Conservation (phyloP, 805 yeast genomes). For the Pichia exigua region DNA sequence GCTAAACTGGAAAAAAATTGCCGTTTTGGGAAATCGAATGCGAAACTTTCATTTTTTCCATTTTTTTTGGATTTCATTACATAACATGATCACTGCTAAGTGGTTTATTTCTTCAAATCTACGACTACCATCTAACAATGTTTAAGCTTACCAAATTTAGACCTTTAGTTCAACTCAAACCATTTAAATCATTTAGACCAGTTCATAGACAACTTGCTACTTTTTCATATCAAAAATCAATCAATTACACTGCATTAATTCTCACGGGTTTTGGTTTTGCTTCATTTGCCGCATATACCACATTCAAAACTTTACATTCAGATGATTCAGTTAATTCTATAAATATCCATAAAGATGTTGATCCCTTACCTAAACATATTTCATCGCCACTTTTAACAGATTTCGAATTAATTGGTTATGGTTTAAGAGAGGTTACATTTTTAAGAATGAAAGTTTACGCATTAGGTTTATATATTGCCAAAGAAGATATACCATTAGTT, state of each 20-base stretch:
- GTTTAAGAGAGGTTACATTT: conserved; percentile 79
- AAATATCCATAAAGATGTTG: conserved; percentile 22
- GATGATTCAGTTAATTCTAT: not conserved
- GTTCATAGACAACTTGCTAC: not conserved
- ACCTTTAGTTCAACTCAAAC: too few relatives aligned
- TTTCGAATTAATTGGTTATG: conserved; percentile 65
- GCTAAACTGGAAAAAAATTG: not conserved
- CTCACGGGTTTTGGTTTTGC: not conserved
- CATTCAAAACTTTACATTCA: not conserved
- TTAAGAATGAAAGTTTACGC: conserved; percentile 79
- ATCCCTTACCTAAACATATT: conserved; percentile 22
- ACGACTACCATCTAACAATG: too few relatives aligned
- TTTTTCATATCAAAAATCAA: not conserved
- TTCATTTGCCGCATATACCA: not conserved
- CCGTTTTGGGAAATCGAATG: not conserved
- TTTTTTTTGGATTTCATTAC: too few relatives aligned
- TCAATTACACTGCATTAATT: not conserved
- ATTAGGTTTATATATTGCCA: conserved; percentile 70
- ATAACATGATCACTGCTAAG: too few relatives aligned
- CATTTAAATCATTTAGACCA: not conserved
- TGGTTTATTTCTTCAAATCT: too few relatives aligned
- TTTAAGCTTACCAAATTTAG: too few relatives aligned
- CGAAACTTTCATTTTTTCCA: not conserved
- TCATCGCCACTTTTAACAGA: conserved; percentile 16
- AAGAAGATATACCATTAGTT: conserved; percentile 41